These are phyloP conservation scores for Hymenoscyphus fructigenus DNA, from an alignment of 2,329 filamentous ascomycete genomes.

Conservation along the genomic window DNA sequence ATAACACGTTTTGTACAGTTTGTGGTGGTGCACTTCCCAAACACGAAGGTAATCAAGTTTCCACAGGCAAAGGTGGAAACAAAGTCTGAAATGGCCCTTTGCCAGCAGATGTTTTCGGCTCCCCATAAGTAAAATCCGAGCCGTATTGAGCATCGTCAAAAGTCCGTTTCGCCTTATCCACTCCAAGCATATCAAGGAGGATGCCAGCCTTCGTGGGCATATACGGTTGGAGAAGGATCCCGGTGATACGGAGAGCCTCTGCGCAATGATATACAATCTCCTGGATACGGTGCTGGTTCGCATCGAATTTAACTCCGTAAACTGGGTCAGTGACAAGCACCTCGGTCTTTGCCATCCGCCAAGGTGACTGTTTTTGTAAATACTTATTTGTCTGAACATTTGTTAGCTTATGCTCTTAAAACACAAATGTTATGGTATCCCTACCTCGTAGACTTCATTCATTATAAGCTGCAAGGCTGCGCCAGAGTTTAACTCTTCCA, in stretches of 20 bases:
- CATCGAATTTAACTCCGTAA: constrained; percentile 19
- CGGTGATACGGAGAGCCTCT: constrained; percentile 75
- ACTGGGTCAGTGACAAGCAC: neutral
- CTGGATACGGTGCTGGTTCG: constrained; percentile 47
- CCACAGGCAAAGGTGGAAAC: constrained; percentile 52
- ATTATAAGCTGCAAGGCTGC: constrained; percentile 65
- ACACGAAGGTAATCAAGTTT: constrained; percentile 35
- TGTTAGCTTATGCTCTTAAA: constrained; percentile 10
- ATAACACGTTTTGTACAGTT: neutral
- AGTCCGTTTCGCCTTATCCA: constrained; percentile 59
- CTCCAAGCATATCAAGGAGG: constrained; percentile 76
- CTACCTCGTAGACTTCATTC: constrained; percentile 58
- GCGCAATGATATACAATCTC: constrained; percentile 67
- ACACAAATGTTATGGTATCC: constrained; percentile 7
- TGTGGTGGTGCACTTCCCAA: neutral
- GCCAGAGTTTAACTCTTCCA: constrained; percentile 65
- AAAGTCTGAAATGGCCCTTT: constrained; percentile 44
- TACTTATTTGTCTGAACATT: constrained; percentile 63
- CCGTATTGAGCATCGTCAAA: constrained; percentile 62
- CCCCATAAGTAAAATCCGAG: constrained; percentile 69
- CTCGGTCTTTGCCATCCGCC: constrained; percentile 53
- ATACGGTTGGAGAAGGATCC: constrained; percentile 85
- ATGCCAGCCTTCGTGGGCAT: constrained; percentile 76
- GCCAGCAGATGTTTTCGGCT: constrained; percentile 32
- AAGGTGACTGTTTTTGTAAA: constrained; percentile 65